Base-by-base conservation (phyloP, 2,329 filamentous ascomycete genomes). In the Cephalotrichum gorgonifer region DNA sequence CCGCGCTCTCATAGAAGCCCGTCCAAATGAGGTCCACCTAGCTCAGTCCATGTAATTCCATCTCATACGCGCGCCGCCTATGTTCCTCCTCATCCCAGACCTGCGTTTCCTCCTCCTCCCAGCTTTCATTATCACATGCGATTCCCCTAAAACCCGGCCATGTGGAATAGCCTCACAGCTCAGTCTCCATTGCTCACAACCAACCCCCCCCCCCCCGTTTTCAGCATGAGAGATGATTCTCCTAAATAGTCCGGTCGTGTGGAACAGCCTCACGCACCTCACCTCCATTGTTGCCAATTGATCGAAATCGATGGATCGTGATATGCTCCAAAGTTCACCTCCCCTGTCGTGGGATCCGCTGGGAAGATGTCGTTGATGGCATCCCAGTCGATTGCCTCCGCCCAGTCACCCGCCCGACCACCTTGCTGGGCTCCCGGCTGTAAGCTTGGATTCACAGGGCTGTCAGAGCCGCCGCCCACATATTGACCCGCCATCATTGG, bases 381-480 rank as follows among this genome's bases (percentile, higher is more conserved):
- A 23, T 67, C 64, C 81, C 81, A 85, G 55, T 86, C 80, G 54
- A 85, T 78, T 50, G 78, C 76, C 38, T 79, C 64, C 62, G 73
- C 49, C 30, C 51, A 28, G 17, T 23, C 27, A 17, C 39, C 35
- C 26, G 17, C 27, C 50, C 35, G 51, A 51, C 12, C 28, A 47
- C 28, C 35, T 27, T 43, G 26, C 25, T 42, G 38, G 12, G n/a
- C 22, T 8, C 30, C 20, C 7, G 26, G 35, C 22, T 47, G 33
- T 15, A 23, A 17, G 11, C 20, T 20, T 11, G 22, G 8, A 39
- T 39, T n/a, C 11, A 38, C 26, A 7, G n/a, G 15, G 38, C 46
- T 31, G 20, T 25, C 14, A 7, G 35, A 26, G 5, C 22, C 17
- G 26, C 58, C 63, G 2, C 42, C n/a, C 11, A 26, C 39, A 17